phyloP scores from a whole-genome alignment of 148 eudicot species.

The Hydrangea macrophylla region DNA sequence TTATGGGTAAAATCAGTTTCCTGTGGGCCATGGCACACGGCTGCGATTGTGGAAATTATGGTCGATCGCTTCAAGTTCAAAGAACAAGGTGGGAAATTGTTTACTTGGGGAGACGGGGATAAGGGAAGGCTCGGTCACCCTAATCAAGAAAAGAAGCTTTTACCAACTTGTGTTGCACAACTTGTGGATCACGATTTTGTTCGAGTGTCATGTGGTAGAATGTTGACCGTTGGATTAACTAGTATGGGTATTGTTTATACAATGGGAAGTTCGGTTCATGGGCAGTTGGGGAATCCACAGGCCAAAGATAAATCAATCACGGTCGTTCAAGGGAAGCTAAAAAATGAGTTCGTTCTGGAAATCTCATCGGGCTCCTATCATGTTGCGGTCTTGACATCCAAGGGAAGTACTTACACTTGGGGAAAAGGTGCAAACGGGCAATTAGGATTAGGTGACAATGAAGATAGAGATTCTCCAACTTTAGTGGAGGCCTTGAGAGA shows the following conservation, averaged over 20 bases:
- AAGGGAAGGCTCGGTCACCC: slow-evolving; percentile 45
- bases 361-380: slow-evolving; percentile 37
- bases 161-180: slow-evolving; percentile 33
- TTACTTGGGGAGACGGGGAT: slow-evolving; percentile 49
- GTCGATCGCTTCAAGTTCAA: slow-evolving; percentile 15
- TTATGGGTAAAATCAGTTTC: slow-evolving; percentile 35
- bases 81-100: slow-evolving; percentile 24
- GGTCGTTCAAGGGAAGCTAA: slow-evolving; percentile 34
- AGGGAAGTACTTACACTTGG: slow-evolving; percentile 37
- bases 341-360: slow-evolving; percentile 28
- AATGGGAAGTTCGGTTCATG: slow-evolving; percentile 36
- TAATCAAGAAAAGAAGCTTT: slow-evolving; percentile 29
- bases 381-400: slow-evolving; percentile 28
- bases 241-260: slow-evolving; percentile 32
- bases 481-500: slow-evolving; percentile 34
- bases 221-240: slow-evolving; percentile 30
- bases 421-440: slow-evolving; percentile 45
- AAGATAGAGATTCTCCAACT: slow-evolving; percentile 32
- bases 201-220: slow-evolving; percentile 37
- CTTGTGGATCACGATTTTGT: slow-evolving; percentile 31
- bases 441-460: slow-evolving; percentile 33
- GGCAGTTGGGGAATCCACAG: slow-evolving; percentile 36
- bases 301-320: slow-evolving; percentile 31
- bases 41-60: slow-evolving; percentile 34
- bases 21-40: slow-evolving; percentile 48